Evolutionary conservation across 1,284 basidiomycete genomes (phyloP).

Genomic region (Ceratobasidium sp.): DNA sequence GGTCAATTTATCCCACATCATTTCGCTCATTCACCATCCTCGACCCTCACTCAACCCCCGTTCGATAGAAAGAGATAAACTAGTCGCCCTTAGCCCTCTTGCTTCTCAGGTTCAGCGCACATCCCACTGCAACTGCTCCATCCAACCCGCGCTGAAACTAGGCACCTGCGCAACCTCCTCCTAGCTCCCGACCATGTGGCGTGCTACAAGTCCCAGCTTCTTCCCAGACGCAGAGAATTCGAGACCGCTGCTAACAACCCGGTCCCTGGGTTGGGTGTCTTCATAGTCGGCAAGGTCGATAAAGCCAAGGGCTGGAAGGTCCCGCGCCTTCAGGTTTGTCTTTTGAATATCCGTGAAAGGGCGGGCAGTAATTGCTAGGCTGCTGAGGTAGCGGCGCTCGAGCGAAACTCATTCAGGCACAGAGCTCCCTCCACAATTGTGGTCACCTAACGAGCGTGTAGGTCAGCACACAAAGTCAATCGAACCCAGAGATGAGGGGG

Average conservation of each 20-base stretch:
- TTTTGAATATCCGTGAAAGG: conserved; percentile 99
- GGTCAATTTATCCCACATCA: background rate
- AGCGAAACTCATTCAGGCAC: conserved; percentile 98
- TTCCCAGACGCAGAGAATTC: conserved; percentile 87
- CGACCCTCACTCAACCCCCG: too few relatives aligned
- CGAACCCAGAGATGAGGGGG: conserved; percentile 39
- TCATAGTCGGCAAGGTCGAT: conserved; percentile 90
- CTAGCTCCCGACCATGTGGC: conserved; percentile 82
- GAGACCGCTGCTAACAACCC: conserved; percentile 85
- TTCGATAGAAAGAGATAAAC: too few relatives aligned
- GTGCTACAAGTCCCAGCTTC: conserved; percentile 81
- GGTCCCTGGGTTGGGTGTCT: conserved; percentile 83
- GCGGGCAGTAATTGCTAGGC: conserved; percentile 92
- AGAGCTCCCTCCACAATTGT: conserved; percentile 98
- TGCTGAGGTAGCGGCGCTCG: conserved; percentile 96
- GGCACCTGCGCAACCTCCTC: conserved; percentile 80
- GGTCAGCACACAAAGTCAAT: background rate
- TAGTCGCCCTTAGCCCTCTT: conserved; percentile 23
- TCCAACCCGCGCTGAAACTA: conserved; percentile 89
- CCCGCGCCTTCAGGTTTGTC: conserved; percentile 98
- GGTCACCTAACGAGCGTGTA: conserved; percentile 66
- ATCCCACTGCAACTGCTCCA: conserved; percentile 94
- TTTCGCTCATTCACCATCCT: background rate
- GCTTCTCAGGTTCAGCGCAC: conserved; percentile 74
- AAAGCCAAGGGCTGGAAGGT: conserved; percentile 93